Evolutionary conservation across 1,139 yeast genomes (phyloP), one percentile per base, ranked within the genome.

Genomic region (Taphrina betulina): DNA sequence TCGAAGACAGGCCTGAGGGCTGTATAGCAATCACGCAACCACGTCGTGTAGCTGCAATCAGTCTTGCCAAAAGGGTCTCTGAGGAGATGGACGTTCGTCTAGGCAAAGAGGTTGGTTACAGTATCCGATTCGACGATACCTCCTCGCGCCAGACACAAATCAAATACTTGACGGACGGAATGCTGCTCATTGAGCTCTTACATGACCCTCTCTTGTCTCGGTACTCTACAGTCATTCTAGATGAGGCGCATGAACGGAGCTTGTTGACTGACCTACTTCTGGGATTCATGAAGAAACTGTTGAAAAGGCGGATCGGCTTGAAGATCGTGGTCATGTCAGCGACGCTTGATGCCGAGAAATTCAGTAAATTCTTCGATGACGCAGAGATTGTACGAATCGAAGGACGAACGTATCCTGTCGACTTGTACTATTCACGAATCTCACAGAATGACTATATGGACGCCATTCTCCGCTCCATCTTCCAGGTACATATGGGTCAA

Each of bases 191-290:
- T 67, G 98, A 92, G 68, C 71, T 90, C 63, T 86, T 92, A 92
- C 70, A 85, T 60, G 90, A 88, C 65, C 78, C 79, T 1, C 69
- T 72, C 2, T 71, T 94, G 53, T 70, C 76, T 5, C 79, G 79
- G 60, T 92, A 92, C 68, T 75, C 84, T 24, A 82, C 88, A 0
- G 77, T 92, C n/a, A 77, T 94, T 45, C 81, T 92, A 45, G 98
- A 92, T 74, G 98, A 92, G 72, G 98, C 97, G 1, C 99, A 92
- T 73, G 98, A 92, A 73, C 78, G 99, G 67, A 92, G 97, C 0
- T 83, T 92, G 2, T 72, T 90, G 56, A 89, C 98, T 0, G 99
- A 92, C 72, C 73, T 92, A 64, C 76, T 92, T 20, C 76, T 92
- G 74, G 98, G 98, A 8, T 84, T 92, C 65, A 74, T 92, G 62